These are phyloP conservation scores for Kuraishia cidri DNA, from an alignment of 805 yeast genomes.

Conservation along the genomic window DNA sequence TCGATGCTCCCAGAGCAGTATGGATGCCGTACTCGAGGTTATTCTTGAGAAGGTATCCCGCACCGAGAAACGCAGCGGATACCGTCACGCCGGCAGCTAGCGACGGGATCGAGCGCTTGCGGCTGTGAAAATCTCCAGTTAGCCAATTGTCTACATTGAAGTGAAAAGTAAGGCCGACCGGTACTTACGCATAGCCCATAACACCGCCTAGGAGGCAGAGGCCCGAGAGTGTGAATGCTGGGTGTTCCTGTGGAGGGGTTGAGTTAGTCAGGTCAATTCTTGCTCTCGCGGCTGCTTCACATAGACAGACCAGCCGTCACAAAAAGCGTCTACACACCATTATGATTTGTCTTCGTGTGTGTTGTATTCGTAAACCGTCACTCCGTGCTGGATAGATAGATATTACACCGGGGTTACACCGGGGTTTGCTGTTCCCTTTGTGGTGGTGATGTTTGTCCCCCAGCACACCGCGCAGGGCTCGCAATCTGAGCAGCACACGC, in stretches of 20 bases:
- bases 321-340: too few species aligned
- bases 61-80: conserved; percentile 50
- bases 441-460: too few species aligned
- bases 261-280: too few species aligned
- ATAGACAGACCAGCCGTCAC: too few species aligned
- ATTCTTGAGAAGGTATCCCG: conserved; percentile 66
- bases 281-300: too few species aligned
- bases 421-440: too few species aligned
- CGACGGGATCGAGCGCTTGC: conserved; percentile 72
- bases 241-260: conserved; percentile 20
- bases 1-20: conserved; percentile 65
- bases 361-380: too few species aligned
- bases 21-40: conserved; percentile 79
- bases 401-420: too few species aligned
- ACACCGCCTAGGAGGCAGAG: conserved; percentile 20
- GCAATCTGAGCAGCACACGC: too few species aligned
- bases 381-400: too few species aligned
- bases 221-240: conserved; percentile 16
- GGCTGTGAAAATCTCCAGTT: conserved; percentile 15
- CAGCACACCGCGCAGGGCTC: too few species aligned
- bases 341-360: too few species aligned
- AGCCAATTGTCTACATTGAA: not conserved
- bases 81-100: conserved; percentile 66
- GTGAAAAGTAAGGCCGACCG: not conserved
- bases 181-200: conserved; percentile 16